Evolutionary conservation across 768 basidiomycete species (phyloP).

Genomic region (Trametes elegans): DNA sequence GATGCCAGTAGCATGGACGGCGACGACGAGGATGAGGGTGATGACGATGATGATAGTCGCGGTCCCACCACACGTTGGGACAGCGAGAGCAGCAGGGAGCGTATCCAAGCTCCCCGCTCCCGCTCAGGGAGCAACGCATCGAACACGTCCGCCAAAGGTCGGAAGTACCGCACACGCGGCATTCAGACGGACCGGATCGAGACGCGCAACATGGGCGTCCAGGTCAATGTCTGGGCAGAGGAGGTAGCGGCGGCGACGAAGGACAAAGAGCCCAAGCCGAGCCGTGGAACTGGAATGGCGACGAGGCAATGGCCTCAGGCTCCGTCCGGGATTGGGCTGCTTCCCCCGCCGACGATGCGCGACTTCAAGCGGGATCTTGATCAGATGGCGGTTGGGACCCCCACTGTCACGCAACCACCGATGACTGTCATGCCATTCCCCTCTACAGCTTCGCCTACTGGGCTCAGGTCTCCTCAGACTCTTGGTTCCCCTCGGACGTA

Average conservation of each 20-base stretch:
- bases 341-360: conserved; percentile 26
- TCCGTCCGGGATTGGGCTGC: conserved; percentile 13
- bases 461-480: conserved; percentile 25
- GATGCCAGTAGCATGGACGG: conserved; percentile 80
- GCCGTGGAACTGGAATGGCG: conserved; percentile 6
- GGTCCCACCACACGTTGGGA: conserved; percentile 6
- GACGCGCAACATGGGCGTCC: conserved; percentile 55
- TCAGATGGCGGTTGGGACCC: conserved; percentile 23
- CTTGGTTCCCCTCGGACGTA: conserved; percentile 30
- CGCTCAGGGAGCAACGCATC: conserved; percentile 34
- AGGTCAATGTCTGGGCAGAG: conserved; percentile 40
- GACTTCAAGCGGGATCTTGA: conserved; percentile 24
- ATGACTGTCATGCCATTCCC: conserved; percentile 27
- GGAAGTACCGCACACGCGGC: conserved; percentile 63
- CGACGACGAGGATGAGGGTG: conserved; percentile 75
- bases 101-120: conserved; percentile 22
- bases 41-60: conserved; percentile 42
- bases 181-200: conserved; percentile 67
- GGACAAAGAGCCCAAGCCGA: conserved; percentile 6
- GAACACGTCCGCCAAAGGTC: conserved; percentile 38
- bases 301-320: conserved; percentile 13
- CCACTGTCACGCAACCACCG: conserved; percentile 15
- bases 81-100: conserved; percentile 21
- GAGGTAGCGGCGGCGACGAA: conserved; percentile 13
- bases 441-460: conserved; percentile 30